Evolutionary conservation across 202 grass and related monocot genomes (phyloP), one percentile per base, ranked within the genome.

Genomic region (Carex arenaria): DNA sequence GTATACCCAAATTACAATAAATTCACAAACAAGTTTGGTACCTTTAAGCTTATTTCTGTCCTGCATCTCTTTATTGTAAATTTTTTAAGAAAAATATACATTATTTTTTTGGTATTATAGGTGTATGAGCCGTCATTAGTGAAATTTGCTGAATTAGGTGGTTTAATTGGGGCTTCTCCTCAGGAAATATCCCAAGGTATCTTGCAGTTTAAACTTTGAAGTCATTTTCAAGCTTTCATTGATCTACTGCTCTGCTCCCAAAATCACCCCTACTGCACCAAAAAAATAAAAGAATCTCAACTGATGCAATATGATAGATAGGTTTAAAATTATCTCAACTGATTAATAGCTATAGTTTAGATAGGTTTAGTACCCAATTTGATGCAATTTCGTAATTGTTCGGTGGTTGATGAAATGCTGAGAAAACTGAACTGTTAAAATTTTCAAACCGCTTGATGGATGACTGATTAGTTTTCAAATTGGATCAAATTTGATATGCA

Each of bases 81-180:
- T 30, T 51, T 67, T 18, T 64, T 55, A 86, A 68, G 51, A 61
- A 31, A 42, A 73, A 56, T 84, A 80, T 63, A 34, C 80, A 63
- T 77, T 84, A 14, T 83, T 13, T 1, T 63, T 43, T 86, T 84
- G 49, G 45, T 65, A 12, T 81, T 91, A 79, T 89, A 97, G 94
- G 94, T 97, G 31, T 97, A 94, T 83, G 90, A 94, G 85, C 94
- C 94, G 84, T 86, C 92, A 86, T 61, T 97, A 81, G 80, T 53
- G 45, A 94, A 74, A 82, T 97, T 97, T 97, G 40, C 90, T 71
- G 90, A 91, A 82, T 94, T 97, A 87, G 94, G 94, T 82, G 94
- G 94, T 84, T 83, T 80, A 65, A 86, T 90, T 76, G 90, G 87
- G 85, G 64, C 26, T 63, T 94, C 92, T 72, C 92, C 94, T 68